A percentile compares a stretch with the other conserved stretches of the same genome.
phyloP scores from a whole-genome alignment of 352 stramenopile genomes.

The Globisporangium spiculum region DNA sequence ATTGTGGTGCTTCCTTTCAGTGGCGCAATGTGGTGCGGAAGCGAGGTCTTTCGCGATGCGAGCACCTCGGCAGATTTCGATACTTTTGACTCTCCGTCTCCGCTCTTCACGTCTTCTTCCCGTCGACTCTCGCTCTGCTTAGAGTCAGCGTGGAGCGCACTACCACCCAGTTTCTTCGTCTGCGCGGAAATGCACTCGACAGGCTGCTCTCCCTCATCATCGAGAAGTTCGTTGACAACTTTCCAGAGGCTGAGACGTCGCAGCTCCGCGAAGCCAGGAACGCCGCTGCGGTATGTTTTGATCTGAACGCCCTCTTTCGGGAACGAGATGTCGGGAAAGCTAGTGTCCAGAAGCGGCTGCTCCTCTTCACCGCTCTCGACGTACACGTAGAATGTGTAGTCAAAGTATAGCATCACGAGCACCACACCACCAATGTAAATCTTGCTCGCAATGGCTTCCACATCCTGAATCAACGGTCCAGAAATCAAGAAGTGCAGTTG shows the following conservation, averaged over 20 bases:
- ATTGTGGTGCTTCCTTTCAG: slow-evolving; percentile 50
- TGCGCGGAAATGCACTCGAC: slow-evolving; percentile 26
- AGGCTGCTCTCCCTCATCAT: slow-evolving; percentile 26
- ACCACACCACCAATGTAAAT: slow-evolving; percentile 91
- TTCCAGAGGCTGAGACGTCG: slow-evolving; percentile 80
- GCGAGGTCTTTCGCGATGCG: slow-evolving; percentile 54
- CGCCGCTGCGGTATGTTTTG: slow-evolving; percentile 78
- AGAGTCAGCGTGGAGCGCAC: slow-evolving; percentile 35
- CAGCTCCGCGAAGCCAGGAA: slow-evolving; percentile 59
- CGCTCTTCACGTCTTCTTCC: slow-evolving; percentile 57
- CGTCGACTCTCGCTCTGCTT: slow-evolving; percentile 56
- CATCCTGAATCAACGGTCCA: slow-evolving; percentile 40
- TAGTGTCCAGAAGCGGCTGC: slow-evolving; percentile 90
- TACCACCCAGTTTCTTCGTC: slow-evolving; percentile 9
- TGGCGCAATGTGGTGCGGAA: slow-evolving; percentile 77
- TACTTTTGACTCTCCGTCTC: slow-evolving; percentile 40
- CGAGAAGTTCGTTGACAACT: slow-evolving; percentile 62
- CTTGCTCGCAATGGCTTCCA: slow-evolving; percentile 94
- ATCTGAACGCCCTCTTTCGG: slow-evolving; percentile 83
- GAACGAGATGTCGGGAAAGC: slow-evolving; percentile 92
- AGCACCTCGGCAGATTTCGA: slow-evolving; percentile 28
- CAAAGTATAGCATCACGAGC: slow-evolving; percentile 91
- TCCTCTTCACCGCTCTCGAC: slow-evolving; percentile 88
- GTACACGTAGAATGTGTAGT: slow-evolving; percentile 91
- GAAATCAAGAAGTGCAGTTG: not conserved